These are phyloP conservation scores for Isabelozyma heimii DNA, from an alignment of 805 yeast species.

Conservation along the genomic window DNA sequence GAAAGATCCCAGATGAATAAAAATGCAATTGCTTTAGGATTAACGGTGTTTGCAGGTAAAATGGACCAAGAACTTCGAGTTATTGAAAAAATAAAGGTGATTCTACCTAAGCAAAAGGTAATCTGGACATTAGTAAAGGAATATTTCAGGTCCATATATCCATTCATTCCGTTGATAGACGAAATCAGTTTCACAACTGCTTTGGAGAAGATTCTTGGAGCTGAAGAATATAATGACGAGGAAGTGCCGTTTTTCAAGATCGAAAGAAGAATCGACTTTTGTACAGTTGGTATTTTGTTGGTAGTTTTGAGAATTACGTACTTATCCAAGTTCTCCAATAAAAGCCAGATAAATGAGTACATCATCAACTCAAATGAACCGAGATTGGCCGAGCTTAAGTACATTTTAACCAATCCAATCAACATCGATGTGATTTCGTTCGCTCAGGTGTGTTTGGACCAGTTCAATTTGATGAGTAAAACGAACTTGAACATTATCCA, in stretches of 20 bases:
- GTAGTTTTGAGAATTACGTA: slow-evolving; percentile 34
- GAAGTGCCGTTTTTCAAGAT: slow-evolving; percentile 20
- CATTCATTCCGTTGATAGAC: slow-evolving; percentile 66
- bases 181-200: slow-evolving; percentile 48
- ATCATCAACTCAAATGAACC: slow-evolving; percentile 22
- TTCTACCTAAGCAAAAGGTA: slow-evolving; percentile 53
- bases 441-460: slow-evolving; percentile 36
- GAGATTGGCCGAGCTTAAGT: slow-evolving; percentile 21
- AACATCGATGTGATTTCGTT: slow-evolving; percentile 25
- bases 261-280: slow-evolving; percentile 32
- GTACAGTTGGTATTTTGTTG: slow-evolving; percentile 31
- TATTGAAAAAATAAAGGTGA: slow-evolving; percentile 37
- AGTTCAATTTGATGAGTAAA: slow-evolving; percentile 30
- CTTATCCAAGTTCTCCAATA: slow-evolving; percentile 36
- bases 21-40: slow-evolving; percentile 30
- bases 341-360: slow-evolving; percentile 24
- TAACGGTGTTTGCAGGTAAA: slow-evolving; percentile 30
- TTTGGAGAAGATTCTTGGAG: slow-evolving; percentile 45
- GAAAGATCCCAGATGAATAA: slow-evolving; percentile 19
- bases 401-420: slow-evolving; percentile 29
- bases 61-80: slow-evolving; percentile 34
- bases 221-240: slow-evolving; percentile 19
- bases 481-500: slow-evolving; percentile 52
- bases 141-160: slow-evolving; percentile 58
- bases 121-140: slow-evolving; percentile 57